Evolutionary conservation across 139 green algal genomes (phyloP).

Genomic region (Haematococcus lacustris): DNA sequence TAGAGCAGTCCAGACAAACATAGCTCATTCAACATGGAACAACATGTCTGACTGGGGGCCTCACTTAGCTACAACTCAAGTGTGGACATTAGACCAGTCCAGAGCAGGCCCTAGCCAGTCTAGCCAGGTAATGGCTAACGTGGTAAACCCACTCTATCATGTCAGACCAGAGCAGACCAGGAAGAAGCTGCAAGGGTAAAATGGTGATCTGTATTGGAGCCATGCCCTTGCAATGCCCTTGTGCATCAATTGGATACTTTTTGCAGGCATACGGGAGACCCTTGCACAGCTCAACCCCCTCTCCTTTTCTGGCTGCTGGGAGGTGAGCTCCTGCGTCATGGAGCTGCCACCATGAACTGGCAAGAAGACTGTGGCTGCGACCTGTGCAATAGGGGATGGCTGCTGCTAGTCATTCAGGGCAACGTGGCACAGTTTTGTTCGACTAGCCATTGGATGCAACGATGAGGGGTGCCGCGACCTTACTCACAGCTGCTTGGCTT

Average conservation of each 20-base stretch:
- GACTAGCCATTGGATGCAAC: too few species aligned
- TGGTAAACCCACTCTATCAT: not conserved
- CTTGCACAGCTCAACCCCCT: not conserved
- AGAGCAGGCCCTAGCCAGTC: not conserved
- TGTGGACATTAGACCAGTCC: not conserved
- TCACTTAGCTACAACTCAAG: not conserved
- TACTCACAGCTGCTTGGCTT: slow-evolving; percentile 81
- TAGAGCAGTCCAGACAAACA: not conserved
- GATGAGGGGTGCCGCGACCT: not conserved
- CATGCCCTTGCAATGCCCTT: too few species aligned
- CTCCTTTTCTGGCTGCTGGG: not conserved
- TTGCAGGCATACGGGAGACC: too few species aligned
- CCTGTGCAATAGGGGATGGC: not conserved
- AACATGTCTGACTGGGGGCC: not conserved
- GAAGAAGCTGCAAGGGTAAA: too few species aligned
- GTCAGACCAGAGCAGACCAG: not conserved
- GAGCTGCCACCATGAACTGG: not conserved
- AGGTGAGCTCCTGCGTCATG: not conserved
- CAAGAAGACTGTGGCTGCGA: not conserved
- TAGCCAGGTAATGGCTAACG: not conserved
- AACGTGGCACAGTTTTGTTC: not conserved
- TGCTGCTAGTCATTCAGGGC: not conserved
- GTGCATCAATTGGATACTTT: too few species aligned
- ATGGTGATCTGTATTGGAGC: too few species aligned
- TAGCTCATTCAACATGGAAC: not conserved